Percentiles rank a stretch among this genome's conserved stretches.
Conservation (phyloP, 73 alveolate species). For the Paramecium bursaria region DNA sequence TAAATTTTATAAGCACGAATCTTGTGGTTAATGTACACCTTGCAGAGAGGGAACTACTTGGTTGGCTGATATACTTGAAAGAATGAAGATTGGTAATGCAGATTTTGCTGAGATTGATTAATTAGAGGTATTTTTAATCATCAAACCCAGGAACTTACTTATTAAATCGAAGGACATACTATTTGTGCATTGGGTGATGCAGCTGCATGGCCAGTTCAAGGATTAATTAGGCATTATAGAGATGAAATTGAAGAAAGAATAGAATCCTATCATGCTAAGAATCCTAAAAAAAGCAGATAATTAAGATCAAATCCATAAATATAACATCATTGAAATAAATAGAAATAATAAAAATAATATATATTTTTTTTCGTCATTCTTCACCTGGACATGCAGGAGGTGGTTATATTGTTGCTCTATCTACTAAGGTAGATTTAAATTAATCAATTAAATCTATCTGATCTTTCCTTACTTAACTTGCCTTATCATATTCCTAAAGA, state of each 20-base stretch:
- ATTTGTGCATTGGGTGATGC: conserved; percentile 96
- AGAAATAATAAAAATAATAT: too few relatives aligned
- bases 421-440: too few relatives aligned
- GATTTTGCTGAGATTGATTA: conserved; percentile 91
- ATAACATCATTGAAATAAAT: conserved; percentile 44
- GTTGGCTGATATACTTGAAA: conserved; percentile 85
- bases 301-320: conserved; percentile 12
- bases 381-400: too few relatives aligned
- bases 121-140: conserved; percentile 71
- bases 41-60: conserved; percentile 95
- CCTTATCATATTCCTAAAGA: conserved; percentile 30
- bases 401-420: too few relatives aligned
- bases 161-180: conserved; percentile 91
- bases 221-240: conserved; percentile 83
- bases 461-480: conserved; percentile 54
- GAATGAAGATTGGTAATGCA: conserved; percentile 89
- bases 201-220: conserved; percentile 96
- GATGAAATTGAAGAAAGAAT: conserved; percentile 91
- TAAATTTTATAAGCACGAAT: conserved; percentile 88
- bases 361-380: too few relatives aligned
- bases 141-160: conserved; percentile 75
- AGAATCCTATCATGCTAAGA: conserved; percentile 84
- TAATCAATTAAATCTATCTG: conserved; percentile 27
- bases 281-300: conserved; percentile 75
- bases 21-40: conserved; percentile 94